Evolutionary conservation across 805 yeast genomes (phyloP).

Genomic region (Wickerhamia fluorescens): DNA sequence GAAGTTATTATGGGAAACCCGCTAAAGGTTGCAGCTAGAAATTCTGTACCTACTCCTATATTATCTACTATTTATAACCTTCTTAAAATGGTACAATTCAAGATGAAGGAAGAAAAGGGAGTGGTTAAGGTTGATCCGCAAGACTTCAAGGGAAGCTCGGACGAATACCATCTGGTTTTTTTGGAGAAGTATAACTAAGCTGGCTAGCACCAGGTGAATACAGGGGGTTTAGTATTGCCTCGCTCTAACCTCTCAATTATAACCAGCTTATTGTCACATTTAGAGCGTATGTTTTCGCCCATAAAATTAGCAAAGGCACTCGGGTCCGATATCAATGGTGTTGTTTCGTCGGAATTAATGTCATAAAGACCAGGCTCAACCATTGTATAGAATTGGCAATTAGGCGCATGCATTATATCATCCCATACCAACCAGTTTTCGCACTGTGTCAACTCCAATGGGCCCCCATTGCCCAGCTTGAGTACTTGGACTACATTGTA

Average conservation of each 20-base stretch:
- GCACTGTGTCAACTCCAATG: slow-evolving; percentile 56
- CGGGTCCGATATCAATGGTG: slow-evolving; percentile 3
- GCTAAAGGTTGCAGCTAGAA: slow-evolving; percentile 29
- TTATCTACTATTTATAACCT: slow-evolving; percentile 52
- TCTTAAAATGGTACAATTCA: slow-evolving; percentile 54
- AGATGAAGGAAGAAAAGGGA: slow-evolving; percentile 52
- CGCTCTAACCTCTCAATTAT: slow-evolving; percentile 55
- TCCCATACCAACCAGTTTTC: slow-evolving; percentile 54
- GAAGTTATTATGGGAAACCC: slow-evolving; percentile 37
- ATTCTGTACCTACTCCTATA: slow-evolving; percentile 47
- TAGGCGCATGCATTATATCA: too few relatives aligned
- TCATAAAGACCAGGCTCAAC: slow-evolving; percentile 44
- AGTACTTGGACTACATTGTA: slow-evolving; percentile 66
- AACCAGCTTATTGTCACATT: slow-evolving; percentile 29
- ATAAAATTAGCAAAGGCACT: slow-evolving; percentile 9
- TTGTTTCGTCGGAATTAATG: slow-evolving; percentile 18
- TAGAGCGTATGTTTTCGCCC: not conserved
- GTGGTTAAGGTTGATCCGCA: slow-evolving; percentile 18
- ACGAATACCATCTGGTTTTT: slow-evolving; percentile 13
- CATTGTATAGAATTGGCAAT: too few relatives aligned
- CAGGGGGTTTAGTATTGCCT: slow-evolving; percentile 50
- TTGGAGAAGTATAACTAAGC: slow-evolving; percentile 4
- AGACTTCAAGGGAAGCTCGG: slow-evolving; percentile 13
- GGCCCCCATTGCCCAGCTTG: slow-evolving; percentile 52
- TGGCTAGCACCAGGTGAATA: slow-evolving; percentile 57